Evolutionary conservation across 176 grass and related monocot genomes (phyloP).

Genomic region (Carex myosuroides): DNA sequence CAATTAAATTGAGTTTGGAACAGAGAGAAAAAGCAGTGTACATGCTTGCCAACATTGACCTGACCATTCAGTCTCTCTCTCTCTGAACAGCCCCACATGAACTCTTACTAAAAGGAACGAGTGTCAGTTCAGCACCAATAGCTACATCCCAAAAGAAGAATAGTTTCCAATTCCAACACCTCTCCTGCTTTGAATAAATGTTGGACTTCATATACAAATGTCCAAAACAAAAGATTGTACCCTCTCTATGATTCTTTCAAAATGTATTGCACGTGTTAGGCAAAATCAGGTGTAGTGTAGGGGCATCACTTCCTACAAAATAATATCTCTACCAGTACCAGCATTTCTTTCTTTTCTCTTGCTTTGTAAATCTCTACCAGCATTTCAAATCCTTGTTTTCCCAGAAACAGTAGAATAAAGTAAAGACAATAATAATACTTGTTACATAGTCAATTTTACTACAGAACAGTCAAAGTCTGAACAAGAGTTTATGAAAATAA

Average conservation of each 20-base stretch:
- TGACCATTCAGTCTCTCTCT: slow-evolving; percentile 4
- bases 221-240: slow-evolving; percentile 4
- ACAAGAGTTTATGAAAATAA: slow-evolving; percentile 7
- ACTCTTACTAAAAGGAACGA: not conserved
- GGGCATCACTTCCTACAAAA: not conserved
- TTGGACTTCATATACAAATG: not conserved
- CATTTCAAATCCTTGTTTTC: not conserved
- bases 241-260: not conserved
- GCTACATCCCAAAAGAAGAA: slow-evolving; percentile 1
- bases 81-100: slow-evolving; percentile 4
- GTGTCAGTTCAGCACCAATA: slow-evolving; percentile 17
- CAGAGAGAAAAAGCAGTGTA: not conserved
- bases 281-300: not conserved
- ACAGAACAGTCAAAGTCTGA: slow-evolving; percentile 8
- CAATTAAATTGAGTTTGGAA: not conserved
- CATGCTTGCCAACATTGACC: slow-evolving; percentile 15
- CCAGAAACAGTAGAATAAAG: not conserved
- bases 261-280: not conserved
- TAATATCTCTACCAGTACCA: not conserved
- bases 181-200: not conserved
- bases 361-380: not conserved
- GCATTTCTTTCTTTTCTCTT: not conserved
- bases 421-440: not conserved
- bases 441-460: not conserved
- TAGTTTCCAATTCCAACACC: slow-evolving; percentile 1